These are phyloP conservation scores for Populus alba DNA, from an alignment of 345 rosid species.

Conservation along the genomic window DNA sequence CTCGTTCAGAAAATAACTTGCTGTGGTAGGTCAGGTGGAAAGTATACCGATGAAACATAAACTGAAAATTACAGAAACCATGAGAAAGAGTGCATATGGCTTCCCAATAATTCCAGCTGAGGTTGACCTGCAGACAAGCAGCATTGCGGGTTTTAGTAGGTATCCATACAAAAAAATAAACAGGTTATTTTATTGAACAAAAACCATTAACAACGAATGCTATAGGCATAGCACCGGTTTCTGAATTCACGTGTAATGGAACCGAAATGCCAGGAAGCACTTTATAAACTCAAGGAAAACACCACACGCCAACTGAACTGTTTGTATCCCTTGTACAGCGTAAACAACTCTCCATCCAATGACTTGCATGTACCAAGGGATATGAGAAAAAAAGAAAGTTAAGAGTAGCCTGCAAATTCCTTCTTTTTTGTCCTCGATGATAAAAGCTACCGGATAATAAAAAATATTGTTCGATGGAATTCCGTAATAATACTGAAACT, in stretches of 20 bases:
- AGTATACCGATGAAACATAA: conserved; percentile 37
- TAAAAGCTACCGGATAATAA: too few species aligned
- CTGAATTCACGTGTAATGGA: too few species aligned
- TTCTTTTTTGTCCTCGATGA: too few species aligned
- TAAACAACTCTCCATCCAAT: too few species aligned
- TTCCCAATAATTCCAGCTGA: conserved; percentile 39
- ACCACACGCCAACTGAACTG: background rate
- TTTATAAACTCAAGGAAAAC: background rate
- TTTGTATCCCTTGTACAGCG: too few species aligned
- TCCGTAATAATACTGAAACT: too few species aligned
- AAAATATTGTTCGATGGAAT: too few species aligned
- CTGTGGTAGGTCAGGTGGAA: conserved; percentile 1
- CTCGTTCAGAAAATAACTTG: too few species aligned
- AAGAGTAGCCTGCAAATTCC: too few species aligned
- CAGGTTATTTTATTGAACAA: background rate
- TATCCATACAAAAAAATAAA: background rate
- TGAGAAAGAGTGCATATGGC: conserved; percentile 30
- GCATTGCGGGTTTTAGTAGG: background rate
- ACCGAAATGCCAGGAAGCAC: background rate
- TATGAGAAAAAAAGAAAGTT: too few species aligned
- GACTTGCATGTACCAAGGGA: too few species aligned
- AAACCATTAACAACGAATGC: background rate
- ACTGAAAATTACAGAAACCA: conserved; percentile 22
- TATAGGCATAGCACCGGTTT: too few species aligned
- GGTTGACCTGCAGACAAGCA: conserved; percentile 41